phyloP scores from a whole-genome alignment of 306 rosid genomes.

The Castanospermum australe region DNA sequence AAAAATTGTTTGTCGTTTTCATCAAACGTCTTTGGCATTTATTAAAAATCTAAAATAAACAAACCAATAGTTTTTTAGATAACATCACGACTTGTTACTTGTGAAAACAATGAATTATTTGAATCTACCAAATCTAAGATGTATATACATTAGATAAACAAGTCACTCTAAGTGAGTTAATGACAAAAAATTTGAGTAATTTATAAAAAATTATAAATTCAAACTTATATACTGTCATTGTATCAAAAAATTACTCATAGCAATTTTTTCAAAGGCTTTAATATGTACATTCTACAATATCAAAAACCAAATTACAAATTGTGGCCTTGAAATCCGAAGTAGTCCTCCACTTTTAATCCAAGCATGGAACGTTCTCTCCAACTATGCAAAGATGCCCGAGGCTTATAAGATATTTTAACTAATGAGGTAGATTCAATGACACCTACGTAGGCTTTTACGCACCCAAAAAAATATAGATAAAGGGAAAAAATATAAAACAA shows the following conservation, averaged over 20 bases:
- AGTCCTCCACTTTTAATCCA: background rate
- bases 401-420: background rate
- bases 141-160: background rate
- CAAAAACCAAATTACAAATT: conserved; percentile 14
- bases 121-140: conserved; percentile 19
- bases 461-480: background rate
- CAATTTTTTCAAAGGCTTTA: conserved; percentile 15
- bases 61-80: too few species aligned
- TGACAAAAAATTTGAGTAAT: too few species aligned
- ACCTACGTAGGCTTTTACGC: conserved; percentile 23
- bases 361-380: conserved; percentile 33
- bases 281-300: background rate
- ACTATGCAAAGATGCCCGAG: background rate
- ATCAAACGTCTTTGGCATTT: too few species aligned
- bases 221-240: too few species aligned
- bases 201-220: too few species aligned
- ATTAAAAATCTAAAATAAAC: too few species aligned
- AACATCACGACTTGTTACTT: background rate
- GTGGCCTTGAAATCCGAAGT: conserved; percentile 2
- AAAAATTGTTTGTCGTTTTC: too few species aligned
- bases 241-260: background rate
- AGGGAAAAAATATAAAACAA: background rate
- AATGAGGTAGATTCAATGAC: background rate
- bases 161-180: too few species aligned
- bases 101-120: conserved; percentile 29